Evolutionary conservation across 768 basidiomycete species (phyloP), one percentile per base, ranked within the genome.

Genomic region (Agrocybe pediades): DNA sequence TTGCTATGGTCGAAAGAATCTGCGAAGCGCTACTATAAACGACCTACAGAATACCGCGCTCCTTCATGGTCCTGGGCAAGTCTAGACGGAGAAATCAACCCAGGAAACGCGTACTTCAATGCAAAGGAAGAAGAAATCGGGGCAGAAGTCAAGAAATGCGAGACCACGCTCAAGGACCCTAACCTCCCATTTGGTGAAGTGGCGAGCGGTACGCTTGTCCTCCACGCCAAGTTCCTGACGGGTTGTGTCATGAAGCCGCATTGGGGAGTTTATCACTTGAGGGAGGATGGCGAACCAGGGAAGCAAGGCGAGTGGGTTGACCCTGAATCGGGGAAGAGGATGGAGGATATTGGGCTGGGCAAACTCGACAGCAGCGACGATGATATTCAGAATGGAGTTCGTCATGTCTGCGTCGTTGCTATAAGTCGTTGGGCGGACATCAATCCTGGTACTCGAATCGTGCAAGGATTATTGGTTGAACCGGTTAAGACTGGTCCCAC

Each of bases 31-130:
- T 27, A n/a, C 20, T 5, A 7, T 25, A 17, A 26, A 9, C 43
- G 44, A 19, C 36, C 52, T 8, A 11, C 19, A 33, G 30, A n/a
- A n/a, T 53, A 53, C 24, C 52, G 52, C 0, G 52, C 52, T 8
- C 52, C 52, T 1, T 53, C 52, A 46, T 53, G 52, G 52, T 53
- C 52, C 9, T 53, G 52, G 52, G 52, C 52, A 6, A 17, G 16
- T 11, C 16, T 47, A 16, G 27, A 47, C 25, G 50, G 50, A 21
- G 24, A 25, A 17, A 29, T 51, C 24, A 21, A 29, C 24, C 15
- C 41, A 21, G 50, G 50, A 16, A 43, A 51, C 25, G 15, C 50
- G n/a, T 48, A 29, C 23, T 48, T 30, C 23, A 48, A 21, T 21
- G 46, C 15, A 11, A 26, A 48, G 24, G 25, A 30, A 21, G 29